A percentile compares a stretch with the other conserved stretches of the same genome.
Evolutionary conservation across 352 stramenopile genomes (phyloP).

Genomic region (Phytopythium montanum): DNA sequence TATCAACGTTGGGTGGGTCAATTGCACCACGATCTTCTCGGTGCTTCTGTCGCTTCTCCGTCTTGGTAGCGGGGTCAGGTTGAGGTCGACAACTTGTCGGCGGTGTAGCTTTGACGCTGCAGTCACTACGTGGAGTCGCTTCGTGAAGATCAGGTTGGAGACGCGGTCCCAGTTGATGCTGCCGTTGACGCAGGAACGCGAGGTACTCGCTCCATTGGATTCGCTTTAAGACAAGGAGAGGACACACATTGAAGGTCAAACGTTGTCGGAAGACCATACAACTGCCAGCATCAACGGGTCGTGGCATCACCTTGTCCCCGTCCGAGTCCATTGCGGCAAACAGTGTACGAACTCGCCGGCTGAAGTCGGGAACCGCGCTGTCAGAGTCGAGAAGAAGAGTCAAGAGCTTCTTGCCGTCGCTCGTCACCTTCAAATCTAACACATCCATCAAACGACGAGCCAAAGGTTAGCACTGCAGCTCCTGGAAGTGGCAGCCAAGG

Average conservation of each 20-base stretch:
- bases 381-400: constrained; percentile 20
- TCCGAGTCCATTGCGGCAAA: constrained; percentile 53
- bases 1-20: not conserved
- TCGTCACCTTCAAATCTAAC: constrained; percentile 30
- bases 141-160: not conserved
- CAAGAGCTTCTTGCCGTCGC: constrained; percentile 41
- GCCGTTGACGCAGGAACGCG: constrained; percentile 28
- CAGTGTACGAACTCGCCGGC: constrained; percentile 16
- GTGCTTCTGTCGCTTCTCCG: constrained; percentile 23
- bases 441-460: not conserved
- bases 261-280: no score
- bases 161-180: not conserved
- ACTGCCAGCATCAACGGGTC: no score
- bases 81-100: not conserved
- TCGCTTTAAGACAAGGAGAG: constrained; percentile 10
- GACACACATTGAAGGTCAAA: not conserved
- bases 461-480: not conserved
- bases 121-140: not conserved
- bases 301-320: constrained; percentile 30
- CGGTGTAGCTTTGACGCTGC: not conserved
- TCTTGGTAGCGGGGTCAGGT: not conserved
- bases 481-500: not conserved
- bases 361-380: not conserved
- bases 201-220: constrained; percentile 66
- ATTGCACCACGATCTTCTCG: constrained; percentile 17